A percentile compares a stretch with the other conserved stretches of the same genome.
These are phyloP conservation scores for Alternaria alternata DNA, from an alignment of 2,329 filamentous ascomycete species.

Conservation along the genomic window DNA sequence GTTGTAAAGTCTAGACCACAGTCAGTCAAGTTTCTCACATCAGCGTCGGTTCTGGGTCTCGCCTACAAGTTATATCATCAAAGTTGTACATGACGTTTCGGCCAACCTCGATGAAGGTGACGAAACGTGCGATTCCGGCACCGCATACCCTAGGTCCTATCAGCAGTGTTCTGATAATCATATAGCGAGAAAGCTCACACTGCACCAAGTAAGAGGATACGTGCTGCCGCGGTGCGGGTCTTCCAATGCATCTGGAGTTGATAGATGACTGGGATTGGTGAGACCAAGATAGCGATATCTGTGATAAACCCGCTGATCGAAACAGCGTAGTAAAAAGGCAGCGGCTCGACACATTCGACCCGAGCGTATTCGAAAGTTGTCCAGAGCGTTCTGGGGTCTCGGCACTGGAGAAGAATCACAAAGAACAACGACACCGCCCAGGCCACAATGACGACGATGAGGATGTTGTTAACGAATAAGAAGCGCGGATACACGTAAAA, in stretches of 20 bases:
- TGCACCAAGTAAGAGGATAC: constrained; percentile 5
- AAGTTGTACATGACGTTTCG: background rate
- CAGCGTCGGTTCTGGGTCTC: no score
- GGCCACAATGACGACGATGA: background rate
- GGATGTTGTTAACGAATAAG: background rate
- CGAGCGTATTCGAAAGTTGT: background rate
- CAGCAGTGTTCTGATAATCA: background rate
- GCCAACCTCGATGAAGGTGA: background rate
- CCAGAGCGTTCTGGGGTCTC: background rate
- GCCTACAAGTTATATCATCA: background rate
- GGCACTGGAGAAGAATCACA: background rate
- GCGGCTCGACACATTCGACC: background rate
- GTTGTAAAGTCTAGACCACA: background rate
- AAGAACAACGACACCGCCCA: constrained; percentile 7
- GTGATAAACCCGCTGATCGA: constrained; percentile 1
- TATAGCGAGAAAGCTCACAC: background rate
- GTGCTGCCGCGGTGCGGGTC: background rate
- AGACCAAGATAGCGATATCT: background rate
- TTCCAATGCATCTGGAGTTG: constrained; percentile 4
- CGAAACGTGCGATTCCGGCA: background rate
- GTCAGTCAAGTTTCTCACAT: no score
- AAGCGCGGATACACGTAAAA: background rate
- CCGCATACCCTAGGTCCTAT: background rate
- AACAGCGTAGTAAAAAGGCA: background rate
- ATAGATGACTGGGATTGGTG: background rate